Conservation (phyloP, 345 rosid genomes). For the Melaleuca alternifolia region DNA sequence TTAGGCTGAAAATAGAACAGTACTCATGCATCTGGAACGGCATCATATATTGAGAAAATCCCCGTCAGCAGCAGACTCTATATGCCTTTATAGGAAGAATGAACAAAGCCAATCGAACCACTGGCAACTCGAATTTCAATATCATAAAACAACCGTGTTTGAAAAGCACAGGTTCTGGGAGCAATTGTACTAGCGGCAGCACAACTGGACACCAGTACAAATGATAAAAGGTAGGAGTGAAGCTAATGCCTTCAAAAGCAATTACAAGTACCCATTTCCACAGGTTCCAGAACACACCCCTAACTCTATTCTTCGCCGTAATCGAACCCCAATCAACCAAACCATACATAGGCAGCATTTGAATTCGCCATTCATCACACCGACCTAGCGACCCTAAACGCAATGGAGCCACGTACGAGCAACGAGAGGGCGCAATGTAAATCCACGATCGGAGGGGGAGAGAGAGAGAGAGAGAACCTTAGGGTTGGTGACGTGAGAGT, state of each 20-base stretch:
- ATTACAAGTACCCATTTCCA: background rate
- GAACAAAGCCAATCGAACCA: background rate
- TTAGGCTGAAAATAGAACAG: background rate
- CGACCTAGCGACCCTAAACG: background rate
- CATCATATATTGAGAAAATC: background rate
- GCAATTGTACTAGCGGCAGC: background rate
- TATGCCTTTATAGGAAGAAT: background rate
- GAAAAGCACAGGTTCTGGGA: background rate
- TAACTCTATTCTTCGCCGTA: background rate
- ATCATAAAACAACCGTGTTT: background rate
- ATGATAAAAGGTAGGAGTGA: background rate
- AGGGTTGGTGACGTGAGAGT: slow-evolving; percentile 62
- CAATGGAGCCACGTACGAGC: background rate
- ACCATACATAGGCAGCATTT: background rate
- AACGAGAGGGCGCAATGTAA: background rate
- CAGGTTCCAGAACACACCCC: background rate
- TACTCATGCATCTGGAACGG: background rate
- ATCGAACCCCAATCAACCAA: background rate
- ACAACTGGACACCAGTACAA: background rate
- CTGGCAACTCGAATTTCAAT: background rate
- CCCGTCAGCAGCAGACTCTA: background rate
- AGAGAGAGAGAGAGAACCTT: slow-evolving; percentile 36
- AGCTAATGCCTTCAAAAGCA: background rate
- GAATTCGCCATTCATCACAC: background rate
- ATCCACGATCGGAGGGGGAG: background rate